Base-by-base conservation (phyloP, 768 basidiomycete genomes). In the Boletus rubescentipes region DNA sequence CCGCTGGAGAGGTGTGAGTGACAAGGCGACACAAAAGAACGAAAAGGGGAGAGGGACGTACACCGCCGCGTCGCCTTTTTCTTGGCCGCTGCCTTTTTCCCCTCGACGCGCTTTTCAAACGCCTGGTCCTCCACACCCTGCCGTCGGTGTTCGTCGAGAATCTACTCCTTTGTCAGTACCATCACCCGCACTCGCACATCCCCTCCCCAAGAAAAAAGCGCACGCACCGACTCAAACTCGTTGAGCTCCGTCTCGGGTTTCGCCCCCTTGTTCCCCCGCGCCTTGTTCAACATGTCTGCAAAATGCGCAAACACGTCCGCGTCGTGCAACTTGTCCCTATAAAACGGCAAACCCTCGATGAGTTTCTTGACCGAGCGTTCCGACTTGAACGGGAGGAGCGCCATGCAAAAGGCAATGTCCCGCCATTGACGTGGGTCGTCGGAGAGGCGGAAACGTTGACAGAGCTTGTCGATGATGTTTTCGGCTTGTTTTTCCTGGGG, bases 291-390 rank as follows among this genome's bases (percentile, higher is more conserved):
- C 54, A 98, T 98, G 66, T 98, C 95, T 26, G 79, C 79, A 71
- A 99, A 98, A 42, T 85, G 77, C 30, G 76, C 78, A 67, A 80
- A 98, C 6, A 99, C 96, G 1, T 71, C 75, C 38, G 84, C 77
- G 57, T 98, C 95, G 72, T 96, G 91, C 37, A 99, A 74, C 72
- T 99, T 99, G 76, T 98, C 97, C 48, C 93, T 87, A 65, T 99
- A 99, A 73, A 86, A 89, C 42, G 87, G 91, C 23, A 99, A 70
- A 2, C 84, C 94, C 59, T 98, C 96, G 61, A 93, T 90, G 55
- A 98, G 82, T 69, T 95, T 97, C 82, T 97, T 98, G 63, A 98
- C 84, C 0, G 94, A 96, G 31, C 90, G 83, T 61, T 99, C 97
- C 1, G 93, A 95, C 68, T 98, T 98, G 89, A 91, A 99, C 0